These are phyloP conservation scores for Andrographis paniculata DNA, from an alignment of 305 asterid species.

Conservation along the genomic window DNA sequence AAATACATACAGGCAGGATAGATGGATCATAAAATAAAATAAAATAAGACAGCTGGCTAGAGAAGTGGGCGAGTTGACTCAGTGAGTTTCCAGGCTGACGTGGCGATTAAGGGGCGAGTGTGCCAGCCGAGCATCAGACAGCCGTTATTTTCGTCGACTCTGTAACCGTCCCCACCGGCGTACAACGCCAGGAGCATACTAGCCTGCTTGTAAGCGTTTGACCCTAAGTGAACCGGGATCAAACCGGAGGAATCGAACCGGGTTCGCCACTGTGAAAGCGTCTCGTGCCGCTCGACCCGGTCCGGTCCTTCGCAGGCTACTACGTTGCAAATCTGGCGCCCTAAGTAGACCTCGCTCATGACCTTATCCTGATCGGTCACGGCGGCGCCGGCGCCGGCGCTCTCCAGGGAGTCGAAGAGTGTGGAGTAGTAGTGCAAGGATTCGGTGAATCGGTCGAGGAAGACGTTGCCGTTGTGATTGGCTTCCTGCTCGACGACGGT, in stretches of 20 bases:
- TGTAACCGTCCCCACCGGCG: conserved; percentile 72
- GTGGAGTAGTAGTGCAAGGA: conserved; percentile 61
- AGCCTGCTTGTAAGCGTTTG: conserved; percentile 74
- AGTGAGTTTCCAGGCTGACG: conserved; percentile 68
- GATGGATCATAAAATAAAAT: no score
- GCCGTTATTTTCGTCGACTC: conserved; percentile 70
- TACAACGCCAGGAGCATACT: conserved; percentile 62
- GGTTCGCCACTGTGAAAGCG: conserved; percentile 48
- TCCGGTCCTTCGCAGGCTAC: conserved; percentile 74
- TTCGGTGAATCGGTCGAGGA: conserved; percentile 62
- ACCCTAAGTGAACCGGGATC: conserved; percentile 55
- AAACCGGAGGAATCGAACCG: conserved; percentile 44
- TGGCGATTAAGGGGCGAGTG: conserved; percentile 67
- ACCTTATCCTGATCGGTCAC: conserved; percentile 49
- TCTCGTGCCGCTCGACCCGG: conserved; percentile 83
- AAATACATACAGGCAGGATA: no score
- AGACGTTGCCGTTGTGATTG: conserved; percentile 47
- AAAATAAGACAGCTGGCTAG: no score
- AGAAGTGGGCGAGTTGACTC: background rate
- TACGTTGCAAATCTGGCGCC: conserved; percentile 68
- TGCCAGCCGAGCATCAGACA: conserved; percentile 92
- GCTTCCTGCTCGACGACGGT: conserved; percentile 76
- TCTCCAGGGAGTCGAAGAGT: conserved; percentile 58
- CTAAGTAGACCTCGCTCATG: conserved; percentile 71
- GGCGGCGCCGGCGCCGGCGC: conserved; percentile 21